Conservation (phyloP, 2,329 filamentous ascomycete species). For the Cercospora sesami region DNA sequence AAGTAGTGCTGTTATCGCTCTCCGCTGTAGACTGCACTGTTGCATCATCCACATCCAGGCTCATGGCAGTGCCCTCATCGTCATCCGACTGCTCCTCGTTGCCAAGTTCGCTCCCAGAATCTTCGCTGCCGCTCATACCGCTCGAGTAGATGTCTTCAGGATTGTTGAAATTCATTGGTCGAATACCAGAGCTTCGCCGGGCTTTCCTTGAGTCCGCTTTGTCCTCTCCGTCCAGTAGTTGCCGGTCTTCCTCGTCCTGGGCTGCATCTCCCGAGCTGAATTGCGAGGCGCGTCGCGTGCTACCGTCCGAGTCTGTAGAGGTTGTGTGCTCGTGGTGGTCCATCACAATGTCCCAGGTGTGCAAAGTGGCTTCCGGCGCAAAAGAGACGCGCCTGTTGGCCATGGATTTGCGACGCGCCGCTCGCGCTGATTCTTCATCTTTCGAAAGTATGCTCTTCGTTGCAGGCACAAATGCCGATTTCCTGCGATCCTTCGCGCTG, state of each 20-base stretch:
- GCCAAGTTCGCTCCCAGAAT: constrained; percentile 51
- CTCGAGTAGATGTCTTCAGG: constrained; percentile 69
- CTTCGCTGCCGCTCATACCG: constrained; percentile 64
- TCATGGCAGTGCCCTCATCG: constrained; percentile 78
- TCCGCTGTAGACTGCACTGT: constrained; percentile 33
- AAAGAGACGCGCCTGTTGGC: constrained; percentile 93
- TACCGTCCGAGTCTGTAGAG: constrained; percentile 68
- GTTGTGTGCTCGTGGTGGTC: constrained; percentile 89
- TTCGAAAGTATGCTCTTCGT: constrained; percentile 59
- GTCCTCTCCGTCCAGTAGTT: constrained; percentile 58
- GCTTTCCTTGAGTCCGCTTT: constrained; percentile 63
- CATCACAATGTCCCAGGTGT: constrained; percentile 86
- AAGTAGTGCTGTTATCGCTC: constrained; percentile 58
- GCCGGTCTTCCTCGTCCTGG: constrained; percentile 53
- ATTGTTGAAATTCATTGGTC: constrained; percentile 64
- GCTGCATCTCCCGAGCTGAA: constrained; percentile 53
- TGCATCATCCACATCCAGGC: constrained; percentile 64
- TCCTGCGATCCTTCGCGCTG: constrained; percentile 36
- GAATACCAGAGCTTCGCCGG: constrained; percentile 66
- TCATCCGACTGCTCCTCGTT: constrained; percentile 56
- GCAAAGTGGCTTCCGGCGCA: constrained; percentile 91
- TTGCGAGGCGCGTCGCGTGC: constrained; percentile 71
- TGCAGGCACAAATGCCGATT: constrained; percentile 51
- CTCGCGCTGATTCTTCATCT: constrained; percentile 56
- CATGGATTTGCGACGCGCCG: constrained; percentile 74